These are phyloP conservation scores for Podaxis sp. DNA, from an alignment of 768 basidiomycete species.

Conservation along the genomic window DNA sequence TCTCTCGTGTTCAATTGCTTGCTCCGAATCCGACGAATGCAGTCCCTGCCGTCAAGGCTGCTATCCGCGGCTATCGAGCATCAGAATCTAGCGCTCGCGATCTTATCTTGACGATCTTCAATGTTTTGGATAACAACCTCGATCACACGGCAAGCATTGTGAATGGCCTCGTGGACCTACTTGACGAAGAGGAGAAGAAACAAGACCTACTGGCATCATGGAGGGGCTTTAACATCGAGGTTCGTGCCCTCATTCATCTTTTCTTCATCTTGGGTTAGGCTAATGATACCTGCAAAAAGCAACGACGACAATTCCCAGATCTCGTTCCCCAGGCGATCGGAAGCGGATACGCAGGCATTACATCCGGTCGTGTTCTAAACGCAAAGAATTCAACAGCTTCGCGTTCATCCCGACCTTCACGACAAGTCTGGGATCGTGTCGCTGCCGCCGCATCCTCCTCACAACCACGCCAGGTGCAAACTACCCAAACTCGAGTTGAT, in stretches of 20 bases:
- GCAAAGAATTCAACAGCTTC: slow-evolving; percentile 74
- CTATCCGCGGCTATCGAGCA: slow-evolving; percentile 74
- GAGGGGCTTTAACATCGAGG: slow-evolving; percentile 85
- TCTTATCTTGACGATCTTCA: slow-evolving; percentile 88
- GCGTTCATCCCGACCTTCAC: slow-evolving; percentile 52
- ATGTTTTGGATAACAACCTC: slow-evolving; percentile 46
- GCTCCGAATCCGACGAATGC: slow-evolving; percentile 60
- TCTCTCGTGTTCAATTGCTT: slow-evolving; percentile 59
- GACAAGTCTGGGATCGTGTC: slow-evolving; percentile 84
- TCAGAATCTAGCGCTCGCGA: slow-evolving; percentile 82
- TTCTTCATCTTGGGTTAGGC: background rate
- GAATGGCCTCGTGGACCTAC: slow-evolving; percentile 69
- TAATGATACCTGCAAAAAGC: slow-evolving; percentile 40
- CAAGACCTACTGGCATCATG: slow-evolving; percentile 71
- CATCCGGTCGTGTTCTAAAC: slow-evolving; percentile 80
- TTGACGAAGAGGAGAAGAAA: slow-evolving; percentile 87
- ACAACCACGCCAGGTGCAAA: slow-evolving; percentile 4
- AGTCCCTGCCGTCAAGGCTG: slow-evolving; percentile 63
- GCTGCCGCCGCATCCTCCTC: slow-evolving; percentile 68
- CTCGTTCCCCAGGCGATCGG: slow-evolving; percentile 59
- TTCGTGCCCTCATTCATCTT: slow-evolving; percentile 27
- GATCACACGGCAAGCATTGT: slow-evolving; percentile 78
- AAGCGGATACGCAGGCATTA: slow-evolving; percentile 74
- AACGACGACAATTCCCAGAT: slow-evolving; percentile 85
- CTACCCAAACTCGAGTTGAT: slow-evolving; percentile 25